A percentile compares a stretch with the other conserved stretches of the same genome.
These are phyloP conservation scores for Colletotrichum phormii DNA, from an alignment of 2,329 filamentous ascomycete species.

Conservation along the genomic window DNA sequence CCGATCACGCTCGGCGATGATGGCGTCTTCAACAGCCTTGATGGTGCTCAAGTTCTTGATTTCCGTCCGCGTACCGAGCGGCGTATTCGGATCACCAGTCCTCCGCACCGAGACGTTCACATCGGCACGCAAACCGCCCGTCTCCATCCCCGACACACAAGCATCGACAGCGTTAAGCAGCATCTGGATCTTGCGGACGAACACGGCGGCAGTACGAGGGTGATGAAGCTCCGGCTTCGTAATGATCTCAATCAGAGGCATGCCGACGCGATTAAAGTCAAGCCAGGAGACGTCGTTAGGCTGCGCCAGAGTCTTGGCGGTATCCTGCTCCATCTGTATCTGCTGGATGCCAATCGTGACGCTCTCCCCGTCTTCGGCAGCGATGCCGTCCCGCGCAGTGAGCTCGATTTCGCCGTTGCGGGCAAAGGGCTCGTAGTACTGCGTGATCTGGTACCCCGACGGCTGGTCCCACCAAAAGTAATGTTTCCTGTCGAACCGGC, in stretches of 20 bases:
- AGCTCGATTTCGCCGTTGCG: conserved; percentile 79
- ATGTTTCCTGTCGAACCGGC: conserved; percentile 94
- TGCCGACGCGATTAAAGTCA: conserved; percentile 93
- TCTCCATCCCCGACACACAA: conserved; percentile 92
- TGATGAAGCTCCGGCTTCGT: conserved; percentile 90
- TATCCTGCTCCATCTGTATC: conserved; percentile 97
- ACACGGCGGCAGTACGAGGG: conserved; percentile 86
- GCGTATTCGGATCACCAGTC: conserved; percentile 52
- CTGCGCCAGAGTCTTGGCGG: conserved; percentile 89
- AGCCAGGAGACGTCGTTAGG: conserved; percentile 80
- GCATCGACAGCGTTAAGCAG: conserved; percentile 84
- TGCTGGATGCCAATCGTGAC: conserved; percentile 88
- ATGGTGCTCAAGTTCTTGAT: conserved; percentile 98
- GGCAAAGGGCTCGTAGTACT: conserved; percentile 84
- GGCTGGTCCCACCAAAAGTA: conserved; percentile 99
- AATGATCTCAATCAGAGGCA: conserved; percentile 95
- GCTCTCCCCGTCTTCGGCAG: conserved; percentile 76
- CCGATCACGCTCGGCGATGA: conserved; percentile 88
- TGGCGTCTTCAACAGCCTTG: conserved; percentile 94
- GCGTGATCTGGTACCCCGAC: conserved; percentile 95
- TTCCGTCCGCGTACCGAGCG: conserved; percentile 87
- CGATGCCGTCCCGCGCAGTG: conserved; percentile 81
- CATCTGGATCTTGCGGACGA: conserved; percentile 89
- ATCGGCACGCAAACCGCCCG: conserved; percentile 89
- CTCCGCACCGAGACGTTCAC: conserved; percentile 92